Conservation (phyloP, 208 protist species). For the Trypanosoma rangeli region DNA sequence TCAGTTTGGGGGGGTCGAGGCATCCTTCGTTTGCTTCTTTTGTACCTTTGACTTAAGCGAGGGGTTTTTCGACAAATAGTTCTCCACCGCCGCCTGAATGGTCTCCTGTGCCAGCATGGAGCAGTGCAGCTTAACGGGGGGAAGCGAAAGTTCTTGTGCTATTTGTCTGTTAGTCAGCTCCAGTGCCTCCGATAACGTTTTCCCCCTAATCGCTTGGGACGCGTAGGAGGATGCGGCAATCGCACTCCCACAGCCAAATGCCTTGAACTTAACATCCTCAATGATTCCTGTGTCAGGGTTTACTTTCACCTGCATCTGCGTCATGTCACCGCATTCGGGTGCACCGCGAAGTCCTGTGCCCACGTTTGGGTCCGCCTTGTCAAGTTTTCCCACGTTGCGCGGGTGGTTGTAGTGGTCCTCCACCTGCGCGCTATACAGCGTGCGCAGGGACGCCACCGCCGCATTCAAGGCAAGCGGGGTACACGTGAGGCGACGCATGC, state of each 20-base stretch:
- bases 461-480: background rate
- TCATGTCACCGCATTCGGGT: constrained; percentile 99
- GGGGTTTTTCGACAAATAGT: constrained; percentile 95
- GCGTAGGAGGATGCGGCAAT: constrained; percentile 98
- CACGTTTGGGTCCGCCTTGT: constrained; percentile 94
- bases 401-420: constrained; percentile 99
- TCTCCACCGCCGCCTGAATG: constrained; percentile 97
- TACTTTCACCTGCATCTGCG: constrained; percentile 97
- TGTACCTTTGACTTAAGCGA: constrained; percentile 88
- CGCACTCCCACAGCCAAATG: constrained; percentile 99
- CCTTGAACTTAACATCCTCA: constrained; percentile 97
- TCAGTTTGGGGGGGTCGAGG: constrained; percentile 6
- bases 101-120: constrained; percentile 99
- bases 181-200: constrained; percentile 96
- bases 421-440: constrained; percentile 95
- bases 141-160: constrained; percentile 97
- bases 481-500: constrained; percentile 23
- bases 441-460: constrained; percentile 33
- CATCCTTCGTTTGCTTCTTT: constrained; percentile 27
- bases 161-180: constrained; percentile 99
- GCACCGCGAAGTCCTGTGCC: constrained; percentile 98
- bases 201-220: constrained; percentile 98
- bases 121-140: constrained; percentile 99
- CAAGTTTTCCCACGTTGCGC: constrained; percentile 97
- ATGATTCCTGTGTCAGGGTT: constrained; percentile 92